These are phyloP conservation scores for Pleurotus cornucopiae DNA, from an alignment of 768 basidiomycete genomes.

Conservation along the genomic window DNA sequence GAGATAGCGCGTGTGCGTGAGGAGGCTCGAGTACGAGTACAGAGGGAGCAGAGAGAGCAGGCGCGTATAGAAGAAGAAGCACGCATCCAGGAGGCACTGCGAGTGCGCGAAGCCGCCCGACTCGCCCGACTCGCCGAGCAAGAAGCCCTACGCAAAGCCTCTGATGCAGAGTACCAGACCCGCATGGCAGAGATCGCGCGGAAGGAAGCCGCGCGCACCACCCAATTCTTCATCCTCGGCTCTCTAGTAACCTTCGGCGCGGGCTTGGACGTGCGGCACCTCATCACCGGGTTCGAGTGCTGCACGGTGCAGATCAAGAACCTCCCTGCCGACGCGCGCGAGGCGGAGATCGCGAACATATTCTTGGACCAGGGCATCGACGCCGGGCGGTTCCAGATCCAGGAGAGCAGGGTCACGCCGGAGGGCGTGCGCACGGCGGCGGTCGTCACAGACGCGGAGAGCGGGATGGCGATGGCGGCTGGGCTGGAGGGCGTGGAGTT, in stretches of 20 bases:
- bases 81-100: not conserved
- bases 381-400: conserved; percentile 26
- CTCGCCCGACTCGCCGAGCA: conserved; percentile 14
- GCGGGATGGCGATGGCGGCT: conserved; percentile 35
- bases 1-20: too few species aligned
- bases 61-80: not conserved
- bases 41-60: not conserved
- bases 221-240: conserved; percentile 38
- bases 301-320: conserved; percentile 42
- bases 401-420: conserved; percentile 22
- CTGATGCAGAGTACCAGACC: conserved; percentile 15
- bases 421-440: conserved; percentile 31
- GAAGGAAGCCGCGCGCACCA: conserved; percentile 37
- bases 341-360: conserved; percentile 35
- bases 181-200: conserved; percentile 17
- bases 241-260: conserved; percentile 48
- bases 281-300: conserved; percentile 50
- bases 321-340: conserved; percentile 36
- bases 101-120: not conserved
- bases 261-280: conserved; percentile 39
- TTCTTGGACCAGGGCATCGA: conserved; percentile 42
- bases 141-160: conserved; percentile 15
- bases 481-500: conserved; percentile 49
- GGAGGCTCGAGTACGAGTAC: too few species aligned
- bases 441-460: conserved; percentile 35